These are phyloP conservation scores for Exophiala viscosa DNA, from an alignment of 2,329 filamentous ascomycete species.

Conservation along the genomic window DNA sequence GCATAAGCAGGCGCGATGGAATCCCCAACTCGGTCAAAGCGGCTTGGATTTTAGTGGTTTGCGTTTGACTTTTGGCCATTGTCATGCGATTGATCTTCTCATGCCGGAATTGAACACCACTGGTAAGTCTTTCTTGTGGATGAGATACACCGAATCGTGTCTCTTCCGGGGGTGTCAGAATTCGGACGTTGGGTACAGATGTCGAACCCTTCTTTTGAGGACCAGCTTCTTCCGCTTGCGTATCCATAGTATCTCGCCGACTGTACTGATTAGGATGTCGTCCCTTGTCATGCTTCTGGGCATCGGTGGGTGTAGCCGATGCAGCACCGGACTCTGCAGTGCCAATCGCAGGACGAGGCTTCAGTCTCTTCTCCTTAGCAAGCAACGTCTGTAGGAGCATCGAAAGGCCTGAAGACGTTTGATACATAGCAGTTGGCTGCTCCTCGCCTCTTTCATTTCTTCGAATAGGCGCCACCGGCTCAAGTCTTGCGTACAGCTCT, in stretches of 20 bases:
- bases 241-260: slow-evolving; percentile 27
- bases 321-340: slow-evolving; percentile 53
- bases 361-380: slow-evolving; percentile 81
- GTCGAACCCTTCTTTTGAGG: slow-evolving; percentile 38
- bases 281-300: slow-evolving; percentile 19
- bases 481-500: slow-evolving; percentile 81
- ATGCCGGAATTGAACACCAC: slow-evolving; percentile 85
- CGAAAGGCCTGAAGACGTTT: slow-evolving; percentile 74
- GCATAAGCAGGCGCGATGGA: slow-evolving; percentile 46
- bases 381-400: slow-evolving; percentile 78
- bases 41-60: slow-evolving; percentile 46
- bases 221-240: slow-evolving; percentile 28
- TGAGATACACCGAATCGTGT: slow-evolving; percentile 76
- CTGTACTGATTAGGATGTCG: slow-evolving; percentile 31
- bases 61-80: slow-evolving; percentile 49
- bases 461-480: slow-evolving; percentile 68
- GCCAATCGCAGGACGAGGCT: slow-evolving; percentile 68
- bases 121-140: slow-evolving; percentile 77
- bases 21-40: slow-evolving; percentile 48
- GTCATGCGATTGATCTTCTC: slow-evolving; percentile 49
- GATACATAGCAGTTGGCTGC: slow-evolving; percentile 58
- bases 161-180: slow-evolving; percentile 72
- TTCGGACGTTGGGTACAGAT: slow-evolving; percentile 57
- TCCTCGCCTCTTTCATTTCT: slow-evolving; percentile 51
- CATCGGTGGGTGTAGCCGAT: slow-evolving; percentile 37